Percentiles rank a stretch among this genome's conserved stretches.
Evolutionary conservation across 2,329 filamentous ascomycete genomes (phyloP).

Genomic region (Ceratocystiopsis sp.): DNA sequence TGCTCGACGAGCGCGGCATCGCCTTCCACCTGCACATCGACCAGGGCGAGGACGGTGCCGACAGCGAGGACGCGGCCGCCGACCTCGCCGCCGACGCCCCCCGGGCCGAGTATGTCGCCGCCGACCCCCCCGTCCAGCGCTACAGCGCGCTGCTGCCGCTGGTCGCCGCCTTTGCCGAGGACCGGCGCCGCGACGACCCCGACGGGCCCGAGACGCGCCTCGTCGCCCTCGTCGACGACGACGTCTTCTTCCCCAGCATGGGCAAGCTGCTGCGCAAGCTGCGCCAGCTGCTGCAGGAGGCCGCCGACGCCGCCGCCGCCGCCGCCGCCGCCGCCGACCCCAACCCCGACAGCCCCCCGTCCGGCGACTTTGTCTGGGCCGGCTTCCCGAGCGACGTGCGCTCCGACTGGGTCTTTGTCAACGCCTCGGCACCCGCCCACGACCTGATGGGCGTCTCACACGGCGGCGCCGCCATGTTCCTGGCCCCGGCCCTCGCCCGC

Average conservation of each 20-base stretch:
- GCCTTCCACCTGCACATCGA: slow-evolving; percentile 16
- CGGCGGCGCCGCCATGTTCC: slow-evolving; percentile 27
- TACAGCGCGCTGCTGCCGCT: slow-evolving; percentile 6
- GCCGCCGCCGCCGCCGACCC: background rate
- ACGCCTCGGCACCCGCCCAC: slow-evolving; percentile 2
- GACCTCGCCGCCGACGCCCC: no score
- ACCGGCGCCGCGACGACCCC: no score
- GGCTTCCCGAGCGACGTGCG: slow-evolving; percentile 25
- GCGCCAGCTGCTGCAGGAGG: background rate
- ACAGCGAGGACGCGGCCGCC: slow-evolving; percentile 1
- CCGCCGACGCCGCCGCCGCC: background rate
- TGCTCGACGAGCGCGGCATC: slow-evolving; percentile 21
- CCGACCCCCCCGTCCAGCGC: slow-evolving; percentile 7
- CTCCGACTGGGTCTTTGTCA: slow-evolving; percentile 23
- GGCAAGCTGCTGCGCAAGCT: slow-evolving; percentile 21
- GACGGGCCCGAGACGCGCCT: slow-evolving; percentile 11
- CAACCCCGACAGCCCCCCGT: slow-evolving; percentile 11
- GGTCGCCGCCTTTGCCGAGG: background rate
- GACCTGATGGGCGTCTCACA: slow-evolving; percentile 19
- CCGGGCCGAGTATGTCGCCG: no score
- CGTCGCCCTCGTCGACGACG: slow-evolving; percentile 27
- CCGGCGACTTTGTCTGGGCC: slow-evolving; percentile 18
- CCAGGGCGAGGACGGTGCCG: slow-evolving; percentile 9
- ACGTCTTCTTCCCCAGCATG: slow-evolving; percentile 28
- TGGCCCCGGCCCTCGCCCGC: slow-evolving; percentile 20